Evolutionary conservation across 768 basidiomycete genomes (phyloP), one percentile per base, ranked within the genome.

Genomic region (Trametes meyenii): DNA sequence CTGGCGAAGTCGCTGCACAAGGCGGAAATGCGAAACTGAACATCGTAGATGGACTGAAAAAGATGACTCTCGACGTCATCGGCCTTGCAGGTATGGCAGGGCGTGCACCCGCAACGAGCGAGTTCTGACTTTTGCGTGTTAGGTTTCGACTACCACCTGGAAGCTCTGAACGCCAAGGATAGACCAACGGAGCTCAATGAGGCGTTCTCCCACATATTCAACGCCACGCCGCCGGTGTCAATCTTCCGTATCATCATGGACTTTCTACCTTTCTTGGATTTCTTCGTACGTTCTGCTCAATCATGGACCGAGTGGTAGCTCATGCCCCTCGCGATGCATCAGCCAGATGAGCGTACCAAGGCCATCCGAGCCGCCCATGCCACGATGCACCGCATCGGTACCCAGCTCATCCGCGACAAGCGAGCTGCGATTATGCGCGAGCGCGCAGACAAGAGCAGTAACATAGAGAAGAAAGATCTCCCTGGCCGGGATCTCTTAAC

Each of bases 401-500:
- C 60, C 36, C 45, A 69, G 35, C 57, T 76, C 36, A 67, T 75
- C 14, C 62, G 60, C 6, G 66, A 72, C 65, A 75, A 69, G 69
- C 77, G 75, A 64, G 70, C 70, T 2, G 71, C 68, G 7, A 71
- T 78, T 2, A 58, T 67, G 17, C 55, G 55, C 1, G 55, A 36
- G 19, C 19, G 45, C 1, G 55, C 10, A 5, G 16, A 29, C 36
- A 50, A 50, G 40, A 26, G 29, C 59, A 86, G 83, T 62, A 23
- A 8, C 17, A 4, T 55, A 13, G 50, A 48, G 19, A 69, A 76
- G 39, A n/a, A 51, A 17, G 36, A 50, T 23, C 17, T 64, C 33
- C 63, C 24, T 10, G 57, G 63, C 40, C 49, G 53, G 21, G 87
- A 89, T 72, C 69, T 90, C 3, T 74, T 89, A 1, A 83, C 83